Conservation (phyloP, 2,329 filamentous ascomycete genomes). For the Talaromyces funiculosus region DNA sequence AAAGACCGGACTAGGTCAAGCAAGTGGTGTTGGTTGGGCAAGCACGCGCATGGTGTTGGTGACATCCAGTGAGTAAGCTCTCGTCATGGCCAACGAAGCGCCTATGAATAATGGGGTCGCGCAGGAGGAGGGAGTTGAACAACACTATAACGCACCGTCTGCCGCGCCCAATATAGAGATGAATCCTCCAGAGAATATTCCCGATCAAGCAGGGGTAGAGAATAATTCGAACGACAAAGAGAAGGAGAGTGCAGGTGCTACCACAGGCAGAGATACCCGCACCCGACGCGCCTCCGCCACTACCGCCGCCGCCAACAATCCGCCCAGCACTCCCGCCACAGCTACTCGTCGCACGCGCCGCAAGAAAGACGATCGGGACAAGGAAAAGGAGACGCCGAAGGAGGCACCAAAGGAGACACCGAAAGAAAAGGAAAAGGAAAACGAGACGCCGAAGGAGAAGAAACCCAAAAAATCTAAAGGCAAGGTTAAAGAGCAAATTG, state of each 20-base stretch:
- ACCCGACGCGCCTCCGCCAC: slow-evolving; percentile 28
- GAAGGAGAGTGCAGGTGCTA: neutral
- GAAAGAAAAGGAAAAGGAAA: slow-evolving; percentile 21
- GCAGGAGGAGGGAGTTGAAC: slow-evolving; percentile 23
- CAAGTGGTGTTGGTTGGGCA: neutral
- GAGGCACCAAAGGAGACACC: slow-evolving; percentile 21
- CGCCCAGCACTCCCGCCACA: slow-evolving; percentile 17
- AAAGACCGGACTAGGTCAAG: too few species aligned
- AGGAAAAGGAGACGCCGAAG: slow-evolving; percentile 23
- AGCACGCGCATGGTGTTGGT: neutral
- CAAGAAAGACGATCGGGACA: slow-evolving; percentile 32
- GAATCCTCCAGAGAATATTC: slow-evolving; percentile 3
- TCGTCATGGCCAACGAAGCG: slow-evolving; percentile 28
- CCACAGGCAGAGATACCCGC: slow-evolving; percentile 23
- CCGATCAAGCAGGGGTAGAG: neutral
- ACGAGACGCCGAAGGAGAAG: slow-evolving; percentile 20
- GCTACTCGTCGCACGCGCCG: slow-evolving; percentile 31
- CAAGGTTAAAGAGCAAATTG: slow-evolving; percentile 19
- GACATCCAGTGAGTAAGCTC: slow-evolving; percentile 7
- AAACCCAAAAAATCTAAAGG: slow-evolving; percentile 17
- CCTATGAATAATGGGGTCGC: slow-evolving; percentile 20
- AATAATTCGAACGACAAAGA: slow-evolving; percentile 3
- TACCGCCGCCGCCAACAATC: slow-evolving; percentile 18
- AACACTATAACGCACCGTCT: neutral
- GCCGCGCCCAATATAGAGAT: neutral